A percentile compares a stretch with the other conserved stretches of the same genome.
These are phyloP conservation scores for Naganishia cerealis DNA, from an alignment of 1,284 basidiomycete species.

Conservation along the genomic window DNA sequence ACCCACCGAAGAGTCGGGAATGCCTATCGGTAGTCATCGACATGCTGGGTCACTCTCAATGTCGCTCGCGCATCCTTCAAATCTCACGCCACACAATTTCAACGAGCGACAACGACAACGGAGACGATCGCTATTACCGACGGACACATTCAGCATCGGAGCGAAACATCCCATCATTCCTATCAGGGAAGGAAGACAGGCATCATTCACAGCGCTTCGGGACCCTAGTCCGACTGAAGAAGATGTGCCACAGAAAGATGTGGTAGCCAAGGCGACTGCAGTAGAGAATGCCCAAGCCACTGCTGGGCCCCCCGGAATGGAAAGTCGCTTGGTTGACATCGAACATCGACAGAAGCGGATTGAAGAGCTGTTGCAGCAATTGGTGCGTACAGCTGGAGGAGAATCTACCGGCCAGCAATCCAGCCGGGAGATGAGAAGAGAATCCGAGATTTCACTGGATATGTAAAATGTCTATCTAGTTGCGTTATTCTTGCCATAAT, in stretches of 20 bases:
- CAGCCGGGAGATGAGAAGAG: constrained; percentile 5
- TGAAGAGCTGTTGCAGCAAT: constrained; percentile 45
- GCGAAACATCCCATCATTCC: constrained; percentile 29
- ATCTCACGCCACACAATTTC: constrained; percentile 5
- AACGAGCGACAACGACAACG: constrained; percentile 8
- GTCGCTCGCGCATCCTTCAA: constrained; percentile 18
- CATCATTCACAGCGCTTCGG: constrained; percentile 39
- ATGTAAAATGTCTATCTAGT: neutral
- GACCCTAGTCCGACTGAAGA: constrained; percentile 35
- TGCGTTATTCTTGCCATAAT: neutral
- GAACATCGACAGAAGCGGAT: constrained; percentile 48
- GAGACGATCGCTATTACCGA: constrained; percentile 5
- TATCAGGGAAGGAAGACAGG: constrained; percentile 37
- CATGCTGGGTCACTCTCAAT: constrained; percentile 25
- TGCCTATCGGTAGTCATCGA: constrained; percentile 12
- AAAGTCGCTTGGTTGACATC: constrained; percentile 42
- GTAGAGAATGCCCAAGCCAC: constrained; percentile 28
- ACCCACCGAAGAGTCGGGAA: constrained; percentile 26
- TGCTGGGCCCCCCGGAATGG: constrained; percentile 13
- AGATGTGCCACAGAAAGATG: constrained; percentile 26
- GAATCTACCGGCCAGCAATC: neutral
- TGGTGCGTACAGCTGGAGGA: constrained; percentile 7
- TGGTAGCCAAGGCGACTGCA: constrained; percentile 26
- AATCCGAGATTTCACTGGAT: constrained; percentile 17
- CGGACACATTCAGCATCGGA: neutral